These are phyloP conservation scores for Penicillium samsonianum DNA, from an alignment of 495 filamentous ascomycete species.

Conservation along the genomic window DNA sequence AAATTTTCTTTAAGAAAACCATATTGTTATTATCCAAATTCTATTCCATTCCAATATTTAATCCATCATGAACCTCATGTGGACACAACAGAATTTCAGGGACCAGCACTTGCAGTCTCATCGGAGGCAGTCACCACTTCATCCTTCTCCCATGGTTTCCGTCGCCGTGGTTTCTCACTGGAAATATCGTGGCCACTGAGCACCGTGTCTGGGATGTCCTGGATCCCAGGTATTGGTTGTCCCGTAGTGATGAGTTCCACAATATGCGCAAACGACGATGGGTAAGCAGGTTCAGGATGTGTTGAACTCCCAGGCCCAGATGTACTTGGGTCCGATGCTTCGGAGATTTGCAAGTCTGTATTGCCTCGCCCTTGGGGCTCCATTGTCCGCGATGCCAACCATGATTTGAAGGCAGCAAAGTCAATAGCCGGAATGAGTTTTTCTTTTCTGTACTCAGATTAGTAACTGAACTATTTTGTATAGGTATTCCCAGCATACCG, in stretches of 20 bases:
- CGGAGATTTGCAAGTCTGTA: neutral
- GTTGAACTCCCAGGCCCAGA: constrained; percentile 1
- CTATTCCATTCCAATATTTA: neutral
- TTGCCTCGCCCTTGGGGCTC: constrained; percentile 5
- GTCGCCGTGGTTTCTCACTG: constrained; percentile 53
- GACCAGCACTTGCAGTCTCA: constrained; percentile 11
- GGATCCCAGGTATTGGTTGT: constrained; percentile 84
- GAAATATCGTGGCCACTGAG: constrained; percentile 62
- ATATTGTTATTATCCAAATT: constrained; percentile 11
- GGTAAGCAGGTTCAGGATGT: constrained; percentile 64
- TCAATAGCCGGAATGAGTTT: constrained; percentile 41
- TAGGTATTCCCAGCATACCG: constrained; percentile 31
- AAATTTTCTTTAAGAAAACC: constrained; percentile 7
- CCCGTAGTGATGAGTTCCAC: constrained; percentile 85
- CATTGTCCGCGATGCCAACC: constrained; percentile 32
- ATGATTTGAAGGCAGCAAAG: constrained; percentile 44
- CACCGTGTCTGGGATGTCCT: constrained; percentile 82
- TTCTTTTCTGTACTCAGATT: constrained; percentile 37
- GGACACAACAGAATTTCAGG: constrained; percentile 1
- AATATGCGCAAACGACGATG: constrained; percentile 83
- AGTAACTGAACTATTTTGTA: neutral
- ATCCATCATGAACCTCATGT: neutral
- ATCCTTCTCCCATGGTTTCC: constrained; percentile 80
- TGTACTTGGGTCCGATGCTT: constrained; percentile 3
- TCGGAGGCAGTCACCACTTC: constrained; percentile 11